phyloP scores from a whole-genome alignment of 257 asterid genomes.

The Catharanthus roseus region DNA sequence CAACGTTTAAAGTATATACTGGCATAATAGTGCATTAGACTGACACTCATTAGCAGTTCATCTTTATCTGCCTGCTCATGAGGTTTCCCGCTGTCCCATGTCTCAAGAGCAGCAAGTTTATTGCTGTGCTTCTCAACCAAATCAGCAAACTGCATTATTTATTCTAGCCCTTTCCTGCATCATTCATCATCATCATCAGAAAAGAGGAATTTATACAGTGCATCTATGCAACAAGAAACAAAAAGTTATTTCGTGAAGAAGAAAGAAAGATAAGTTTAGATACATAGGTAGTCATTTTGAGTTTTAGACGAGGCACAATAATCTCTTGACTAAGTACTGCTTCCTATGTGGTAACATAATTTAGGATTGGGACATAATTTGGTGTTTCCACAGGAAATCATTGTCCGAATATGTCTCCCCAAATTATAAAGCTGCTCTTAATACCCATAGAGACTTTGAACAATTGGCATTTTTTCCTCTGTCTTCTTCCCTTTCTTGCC shows the following conservation, averaged over 20 bases:
- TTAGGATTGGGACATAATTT: too few species aligned
- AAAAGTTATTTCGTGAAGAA: neutral
- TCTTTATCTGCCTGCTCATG: constrained; percentile 50
- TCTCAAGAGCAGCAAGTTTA: constrained; percentile 66
- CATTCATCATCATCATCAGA: constrained; percentile 13
- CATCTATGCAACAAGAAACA: neutral
- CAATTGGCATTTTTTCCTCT: too few species aligned
- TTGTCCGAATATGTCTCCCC: too few species aligned
- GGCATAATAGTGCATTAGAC: constrained; percentile 60
- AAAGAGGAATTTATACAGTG: neutral
- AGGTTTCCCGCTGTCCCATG: constrained; percentile 81
- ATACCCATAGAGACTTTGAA: too few species aligned
- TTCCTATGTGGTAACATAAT: too few species aligned
- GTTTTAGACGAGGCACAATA: too few species aligned
- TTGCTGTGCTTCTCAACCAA: constrained; percentile 50
- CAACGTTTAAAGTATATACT: constrained; percentile 30
- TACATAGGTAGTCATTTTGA: constrained; percentile 79
- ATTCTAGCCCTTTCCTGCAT: constrained; percentile 58
- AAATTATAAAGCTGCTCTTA: too few species aligned
- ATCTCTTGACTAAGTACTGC: too few species aligned
- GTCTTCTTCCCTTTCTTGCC: too few species aligned
- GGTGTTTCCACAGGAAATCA: too few species aligned
- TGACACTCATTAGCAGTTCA: constrained; percentile 49
- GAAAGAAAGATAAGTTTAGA: neutral
- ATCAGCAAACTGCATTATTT: constrained; percentile 57